phyloP scores from a whole-genome alignment of 2,329 filamentous ascomycete species.

The Akanthomyces uredinophilus region DNA sequence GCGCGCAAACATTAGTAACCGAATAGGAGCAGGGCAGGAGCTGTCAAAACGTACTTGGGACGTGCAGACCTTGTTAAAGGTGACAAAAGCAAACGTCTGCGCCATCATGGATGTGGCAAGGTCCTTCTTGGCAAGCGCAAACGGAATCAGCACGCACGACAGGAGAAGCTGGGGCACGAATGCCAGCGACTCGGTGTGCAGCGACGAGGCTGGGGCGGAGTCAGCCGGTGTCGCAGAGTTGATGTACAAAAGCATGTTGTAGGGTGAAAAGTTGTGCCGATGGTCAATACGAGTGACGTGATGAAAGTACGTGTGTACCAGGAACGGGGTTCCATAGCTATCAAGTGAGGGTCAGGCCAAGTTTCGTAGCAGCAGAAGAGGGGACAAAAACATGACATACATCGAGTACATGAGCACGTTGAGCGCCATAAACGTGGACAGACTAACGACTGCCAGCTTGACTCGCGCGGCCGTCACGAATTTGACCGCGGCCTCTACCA shows the following conservation, averaged over 20 bases:
- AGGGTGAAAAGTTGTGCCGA: conserved; percentile 96
- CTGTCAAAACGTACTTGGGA: conserved; percentile 66
- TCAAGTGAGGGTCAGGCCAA: not conserved
- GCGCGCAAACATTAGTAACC: conserved; percentile 17
- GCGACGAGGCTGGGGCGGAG: conserved; percentile 26
- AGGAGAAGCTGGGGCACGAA: conserved; percentile 86
- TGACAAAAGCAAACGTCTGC: conserved; percentile 94
- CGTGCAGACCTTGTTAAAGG: conserved; percentile 98
- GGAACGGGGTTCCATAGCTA: conserved; percentile 74
- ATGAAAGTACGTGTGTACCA: conserved; percentile 88
- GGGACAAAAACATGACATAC: conserved; percentile 46
- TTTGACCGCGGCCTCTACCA: conserved; percentile 22
- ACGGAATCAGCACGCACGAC: conserved; percentile 68
- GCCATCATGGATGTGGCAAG: conserved; percentile 82
- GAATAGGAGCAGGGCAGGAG: not conserved
- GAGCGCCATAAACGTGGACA: conserved; percentile 66
- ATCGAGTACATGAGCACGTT: conserved; percentile 74
- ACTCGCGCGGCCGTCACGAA: conserved; percentile 54
- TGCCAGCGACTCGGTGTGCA: conserved; percentile 69
- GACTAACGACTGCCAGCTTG: conserved; percentile 56
- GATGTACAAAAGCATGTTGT: conserved; percentile 87
- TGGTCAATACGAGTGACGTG: conserved; percentile 92
- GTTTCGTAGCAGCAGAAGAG: not conserved
- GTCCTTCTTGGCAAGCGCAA: conserved; percentile 74
- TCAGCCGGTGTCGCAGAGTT: conserved; percentile 56